These are phyloP conservation scores for Luvunga scandens DNA, from an alignment of 345 rosid genomes.

Conservation along the genomic window DNA sequence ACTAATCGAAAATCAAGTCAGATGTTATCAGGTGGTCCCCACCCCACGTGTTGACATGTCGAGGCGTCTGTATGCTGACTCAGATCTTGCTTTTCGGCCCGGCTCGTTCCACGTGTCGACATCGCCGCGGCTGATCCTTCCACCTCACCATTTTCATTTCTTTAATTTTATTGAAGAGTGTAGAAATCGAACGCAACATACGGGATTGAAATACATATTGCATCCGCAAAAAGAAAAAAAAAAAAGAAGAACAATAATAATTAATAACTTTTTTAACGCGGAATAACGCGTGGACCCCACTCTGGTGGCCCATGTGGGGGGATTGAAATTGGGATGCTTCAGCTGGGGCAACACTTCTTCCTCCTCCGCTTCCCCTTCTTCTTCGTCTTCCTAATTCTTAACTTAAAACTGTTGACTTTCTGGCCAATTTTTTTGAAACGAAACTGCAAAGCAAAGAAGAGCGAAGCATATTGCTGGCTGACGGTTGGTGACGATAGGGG, in stretches of 20 bases:
- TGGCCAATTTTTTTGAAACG: constrained; percentile 23
- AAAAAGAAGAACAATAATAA: not conserved
- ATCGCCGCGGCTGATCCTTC: not conserved
- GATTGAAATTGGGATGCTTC: no score
- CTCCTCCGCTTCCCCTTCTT: no score
- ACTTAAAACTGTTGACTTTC: constrained; percentile 55
- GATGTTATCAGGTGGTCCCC: not conserved
- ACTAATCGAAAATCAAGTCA: no score
- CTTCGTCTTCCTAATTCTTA: not conserved
- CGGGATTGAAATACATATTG: not conserved
- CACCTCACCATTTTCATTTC: constrained; percentile 3
- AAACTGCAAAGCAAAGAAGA: constrained; percentile 58
- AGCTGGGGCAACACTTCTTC: not conserved
- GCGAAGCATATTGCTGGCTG: constrained; percentile 7
- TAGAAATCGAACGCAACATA: no score
- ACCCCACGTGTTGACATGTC: constrained; percentile 35
- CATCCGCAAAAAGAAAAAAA: not conserved
- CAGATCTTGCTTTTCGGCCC: constrained; percentile 24
- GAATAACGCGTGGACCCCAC: constrained; percentile 53
- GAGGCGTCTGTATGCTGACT: constrained; percentile 20
- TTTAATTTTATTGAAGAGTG: no score
- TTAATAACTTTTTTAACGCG: not conserved
- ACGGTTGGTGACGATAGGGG: constrained; percentile 36
- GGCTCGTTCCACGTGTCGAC: not conserved
- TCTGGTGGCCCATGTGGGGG: no score